These are phyloP conservation scores for Pichia inconspicua DNA, from an alignment of 1,139 yeast genomes.

Conservation along the genomic window DNA sequence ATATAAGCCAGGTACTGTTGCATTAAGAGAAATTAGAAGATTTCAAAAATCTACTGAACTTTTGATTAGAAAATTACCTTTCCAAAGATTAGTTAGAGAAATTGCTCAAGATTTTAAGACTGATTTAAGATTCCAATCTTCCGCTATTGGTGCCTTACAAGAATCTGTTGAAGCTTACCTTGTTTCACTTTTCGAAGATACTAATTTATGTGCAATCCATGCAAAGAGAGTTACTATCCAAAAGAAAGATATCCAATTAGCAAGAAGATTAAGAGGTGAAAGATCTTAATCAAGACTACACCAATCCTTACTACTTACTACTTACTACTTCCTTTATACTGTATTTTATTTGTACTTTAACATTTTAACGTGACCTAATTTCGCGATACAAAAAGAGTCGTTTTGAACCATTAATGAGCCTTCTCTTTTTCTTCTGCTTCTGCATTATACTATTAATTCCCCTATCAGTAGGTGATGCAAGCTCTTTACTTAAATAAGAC, in stretches of 20 bases:
- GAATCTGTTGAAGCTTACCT: constrained; percentile 98
- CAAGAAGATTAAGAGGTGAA: constrained; percentile 99
- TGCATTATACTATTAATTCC: no score
- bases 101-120: constrained; percentile 98
- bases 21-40: constrained; percentile 98
- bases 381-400: no score
- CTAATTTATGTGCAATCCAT: constrained; percentile 97
- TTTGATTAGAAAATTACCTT: constrained; percentile 94
- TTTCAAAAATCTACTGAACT: constrained; percentile 97
- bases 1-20: constrained; percentile 99
- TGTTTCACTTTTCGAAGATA: constrained; percentile 58
- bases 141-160: constrained; percentile 98
- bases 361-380: no score
- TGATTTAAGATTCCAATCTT: constrained; percentile 96
- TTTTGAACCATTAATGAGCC: no score
- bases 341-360: neutral
- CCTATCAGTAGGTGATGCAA: no score
- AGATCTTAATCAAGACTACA: constrained; percentile 51
- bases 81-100: constrained; percentile 98
- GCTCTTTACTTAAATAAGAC: no score
- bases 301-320: neutral
- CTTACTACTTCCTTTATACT: neutral
- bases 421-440: no score
- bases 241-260: constrained; percentile 98
- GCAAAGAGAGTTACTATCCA: constrained; percentile 99